These are phyloP conservation scores for Thalassiosira tumida DNA, from an alignment of 352 stramenopile genomes.

Conservation along the genomic window DNA sequence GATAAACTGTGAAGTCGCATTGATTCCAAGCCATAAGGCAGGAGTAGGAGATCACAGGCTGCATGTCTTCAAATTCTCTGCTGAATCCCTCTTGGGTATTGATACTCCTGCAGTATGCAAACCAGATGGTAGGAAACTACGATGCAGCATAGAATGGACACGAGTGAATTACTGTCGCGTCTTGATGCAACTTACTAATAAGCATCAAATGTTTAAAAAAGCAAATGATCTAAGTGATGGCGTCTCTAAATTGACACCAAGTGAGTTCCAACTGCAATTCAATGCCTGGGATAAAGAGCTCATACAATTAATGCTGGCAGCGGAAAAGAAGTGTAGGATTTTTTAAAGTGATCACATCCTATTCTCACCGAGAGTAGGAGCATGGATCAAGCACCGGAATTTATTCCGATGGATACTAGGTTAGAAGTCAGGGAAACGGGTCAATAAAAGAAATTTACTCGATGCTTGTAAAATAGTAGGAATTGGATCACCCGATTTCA, in stretches of 20 bases:
- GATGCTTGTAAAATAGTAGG: neutral
- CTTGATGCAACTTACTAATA: neutral
- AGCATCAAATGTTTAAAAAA: conserved; percentile 7
- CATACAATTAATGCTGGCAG: neutral
- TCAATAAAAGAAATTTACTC: neutral
- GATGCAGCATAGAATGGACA: neutral
- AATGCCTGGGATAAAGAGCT: conserved; percentile 37
- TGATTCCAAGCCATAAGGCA: neutral
- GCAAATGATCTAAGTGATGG: neutral
- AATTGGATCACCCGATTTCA: neutral
- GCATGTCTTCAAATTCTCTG: neutral
- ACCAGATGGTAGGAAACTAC: neutral
- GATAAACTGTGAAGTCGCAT: neutral
- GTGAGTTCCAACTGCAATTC: conserved; percentile 25
- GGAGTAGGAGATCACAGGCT: conserved; percentile 12
- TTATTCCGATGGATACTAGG: neutral
- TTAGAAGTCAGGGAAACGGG: neutral
- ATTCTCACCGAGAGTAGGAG: conserved; percentile 3
- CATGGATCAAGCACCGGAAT: neutral
- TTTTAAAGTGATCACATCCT: neutral
- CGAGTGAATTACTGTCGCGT: neutral
- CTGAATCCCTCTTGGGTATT: neutral
- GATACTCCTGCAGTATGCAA: neutral
- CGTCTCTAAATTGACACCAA: neutral
- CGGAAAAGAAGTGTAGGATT: conserved; percentile 27